Evolutionary conservation across 2,329 filamentous ascomycete species (phyloP).

Genomic region (Delphinella strobiligena): DNA sequence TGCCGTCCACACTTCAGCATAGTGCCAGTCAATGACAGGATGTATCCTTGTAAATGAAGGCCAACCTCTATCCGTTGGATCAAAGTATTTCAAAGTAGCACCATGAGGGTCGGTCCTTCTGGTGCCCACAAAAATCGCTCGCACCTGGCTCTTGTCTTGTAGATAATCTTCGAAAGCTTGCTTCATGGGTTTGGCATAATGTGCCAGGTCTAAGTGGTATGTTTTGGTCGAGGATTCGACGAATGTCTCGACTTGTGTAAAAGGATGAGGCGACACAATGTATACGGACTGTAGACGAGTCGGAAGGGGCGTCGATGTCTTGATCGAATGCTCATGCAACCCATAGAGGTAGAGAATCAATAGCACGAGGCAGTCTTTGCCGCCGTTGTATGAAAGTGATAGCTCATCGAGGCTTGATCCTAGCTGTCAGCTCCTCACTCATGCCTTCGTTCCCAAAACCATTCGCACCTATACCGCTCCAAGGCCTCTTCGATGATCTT

Average conservation of each 20-base stretch:
- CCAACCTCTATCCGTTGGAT: slow-evolving; percentile 81
- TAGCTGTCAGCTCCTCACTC: slow-evolving; percentile 7
- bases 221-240: slow-evolving; percentile 51
- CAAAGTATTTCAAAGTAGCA: slow-evolving; percentile 64
- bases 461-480: slow-evolving; percentile 55
- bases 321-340: slow-evolving; percentile 28
- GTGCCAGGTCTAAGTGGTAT: slow-evolving; percentile 66
- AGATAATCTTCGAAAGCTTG: slow-evolving; percentile 70
- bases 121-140: slow-evolving; percentile 78
- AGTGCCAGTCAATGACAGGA: slow-evolving; percentile 96
- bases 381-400: slow-evolving; percentile 90
- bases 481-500: slow-evolving; percentile 65
- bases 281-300: slow-evolving; percentile 68
- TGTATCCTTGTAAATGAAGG: slow-evolving; percentile 86
- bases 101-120: slow-evolving; percentile 88
- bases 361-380: slow-evolving; percentile 93
- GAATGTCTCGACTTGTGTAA: slow-evolving; percentile 75
- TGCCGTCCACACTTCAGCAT: slow-evolving; percentile 86
- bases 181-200: slow-evolving; percentile 70
- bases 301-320: slow-evolving; percentile 8
- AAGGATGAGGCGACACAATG: slow-evolving; percentile 74
- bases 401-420: slow-evolving; percentile 56
- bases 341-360: slow-evolving; percentile 72
- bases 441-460: background rate
- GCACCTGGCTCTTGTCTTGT: slow-evolving; percentile 48